Percentiles rank a stretch among this genome's conserved stretches.
phyloP scores from a whole-genome alignment of 768 basidiomycete species.

The Auriculariales sp. region DNA sequence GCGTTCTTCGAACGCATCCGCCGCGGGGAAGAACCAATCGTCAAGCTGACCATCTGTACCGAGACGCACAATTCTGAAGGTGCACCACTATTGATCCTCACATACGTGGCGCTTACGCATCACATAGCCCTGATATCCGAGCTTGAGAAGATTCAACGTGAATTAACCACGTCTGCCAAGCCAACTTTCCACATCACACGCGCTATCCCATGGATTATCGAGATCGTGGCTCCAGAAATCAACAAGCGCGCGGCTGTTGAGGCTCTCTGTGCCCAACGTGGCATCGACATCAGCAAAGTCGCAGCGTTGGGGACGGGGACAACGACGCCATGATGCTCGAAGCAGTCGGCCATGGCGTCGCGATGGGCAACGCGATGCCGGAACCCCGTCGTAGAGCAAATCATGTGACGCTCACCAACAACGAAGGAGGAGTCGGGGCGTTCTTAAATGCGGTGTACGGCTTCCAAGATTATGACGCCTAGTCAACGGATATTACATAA shows the following conservation, averaged over 20 bases:
- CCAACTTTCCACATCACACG: not conserved
- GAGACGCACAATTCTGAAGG: conserved; percentile 1
- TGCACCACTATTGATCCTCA: not conserved
- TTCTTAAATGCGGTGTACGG: not conserved
- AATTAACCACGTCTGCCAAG: not conserved
- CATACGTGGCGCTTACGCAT: not conserved
- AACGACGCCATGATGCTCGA: conserved; percentile 6
- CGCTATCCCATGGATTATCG: conserved; percentile 5
- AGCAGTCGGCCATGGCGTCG: conserved; percentile 2
- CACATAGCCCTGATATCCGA: not conserved
- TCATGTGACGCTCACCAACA: conserved; percentile 1
- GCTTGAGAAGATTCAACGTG: not conserved
- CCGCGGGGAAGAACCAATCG: conserved; percentile 1
- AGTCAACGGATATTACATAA: too few species aligned
- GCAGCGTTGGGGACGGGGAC: conserved; percentile 7
- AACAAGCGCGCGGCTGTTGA: conserved; percentile 2
- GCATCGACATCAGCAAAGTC: not conserved
- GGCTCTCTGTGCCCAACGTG: conserved; percentile 2
- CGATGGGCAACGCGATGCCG: conserved; percentile 7
- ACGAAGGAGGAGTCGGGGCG: conserved; percentile 6
- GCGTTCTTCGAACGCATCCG: not conserved
- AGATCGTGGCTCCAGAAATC: conserved; percentile 2
- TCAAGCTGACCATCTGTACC: conserved; percentile 4
- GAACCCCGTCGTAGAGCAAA: not conserved
- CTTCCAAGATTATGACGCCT: too few species aligned